These are phyloP conservation scores for Protomyces arabidopsidicola DNA, from an alignment of 1,139 yeast species.

Conservation along the genomic window DNA sequence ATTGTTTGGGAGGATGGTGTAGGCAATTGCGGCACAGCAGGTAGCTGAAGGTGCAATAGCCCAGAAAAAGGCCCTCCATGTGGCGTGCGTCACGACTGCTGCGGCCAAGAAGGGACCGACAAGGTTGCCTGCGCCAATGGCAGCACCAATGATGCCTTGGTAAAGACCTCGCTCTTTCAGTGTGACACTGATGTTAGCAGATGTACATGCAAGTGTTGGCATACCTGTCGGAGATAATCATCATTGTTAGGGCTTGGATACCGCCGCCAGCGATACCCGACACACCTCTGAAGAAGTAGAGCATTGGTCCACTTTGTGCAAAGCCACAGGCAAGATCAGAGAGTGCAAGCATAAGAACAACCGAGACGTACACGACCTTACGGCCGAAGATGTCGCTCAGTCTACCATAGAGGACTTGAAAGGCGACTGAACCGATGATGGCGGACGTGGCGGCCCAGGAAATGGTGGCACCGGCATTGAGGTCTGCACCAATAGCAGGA, in stretches of 20 bases:
- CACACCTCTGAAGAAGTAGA: conserved; percentile 48
- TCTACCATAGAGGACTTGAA: conserved; percentile 46
- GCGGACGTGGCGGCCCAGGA: conserved; percentile 32
- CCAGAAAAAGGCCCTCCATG: conserved; percentile 44
- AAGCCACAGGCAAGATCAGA: conserved; percentile 47
- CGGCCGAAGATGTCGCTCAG: conserved; percentile 53
- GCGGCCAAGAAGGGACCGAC: conserved; percentile 57
- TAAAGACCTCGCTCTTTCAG: conserved; percentile 48
- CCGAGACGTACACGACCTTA: conserved; percentile 44
- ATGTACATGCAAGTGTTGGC: background rate
- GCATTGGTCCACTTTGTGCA: conserved; percentile 44
- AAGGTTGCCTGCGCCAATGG: conserved; percentile 52
- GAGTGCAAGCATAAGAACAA: conserved; percentile 47
- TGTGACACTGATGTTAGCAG: conserved; percentile 41
- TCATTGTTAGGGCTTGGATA: conserved; percentile 46
- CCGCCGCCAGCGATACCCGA: conserved; percentile 55
- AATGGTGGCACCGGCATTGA: conserved; percentile 24
- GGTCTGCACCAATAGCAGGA: conserved; percentile 29
- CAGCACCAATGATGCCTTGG: conserved; percentile 50
- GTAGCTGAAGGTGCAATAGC: background rate
- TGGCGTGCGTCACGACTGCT: conserved; percentile 45
- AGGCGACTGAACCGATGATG: conserved; percentile 31
- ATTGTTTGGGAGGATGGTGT: background rate
- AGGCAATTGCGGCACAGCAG: background rate
- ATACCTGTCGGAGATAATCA: conserved; percentile 46